These are phyloP conservation scores for Colletotrichum abscissum DNA, from an alignment of 2,329 filamentous ascomycete genomes.

Conservation along the genomic window DNA sequence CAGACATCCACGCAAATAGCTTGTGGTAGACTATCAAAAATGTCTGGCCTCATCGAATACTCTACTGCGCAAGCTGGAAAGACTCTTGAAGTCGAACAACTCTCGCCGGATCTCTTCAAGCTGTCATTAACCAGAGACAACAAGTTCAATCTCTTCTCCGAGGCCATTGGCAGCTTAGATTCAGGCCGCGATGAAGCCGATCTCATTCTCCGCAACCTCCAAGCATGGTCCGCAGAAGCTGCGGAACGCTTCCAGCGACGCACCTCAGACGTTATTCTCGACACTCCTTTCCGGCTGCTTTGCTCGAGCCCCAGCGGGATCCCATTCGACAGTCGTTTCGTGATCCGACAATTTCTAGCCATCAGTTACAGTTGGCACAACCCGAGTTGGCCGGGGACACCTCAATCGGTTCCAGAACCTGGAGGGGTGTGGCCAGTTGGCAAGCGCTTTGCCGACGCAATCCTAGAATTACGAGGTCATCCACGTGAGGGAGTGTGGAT, in stretches of 20 bases:
- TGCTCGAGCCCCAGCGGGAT: background rate
- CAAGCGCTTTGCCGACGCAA: constrained; percentile 6
- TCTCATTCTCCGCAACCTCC: constrained; percentile 6
- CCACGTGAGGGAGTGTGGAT: constrained; percentile 43
- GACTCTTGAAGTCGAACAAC: constrained; percentile 1
- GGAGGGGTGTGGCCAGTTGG: constrained; percentile 15
- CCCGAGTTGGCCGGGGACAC: background rate
- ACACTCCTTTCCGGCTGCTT: constrained; percentile 17
- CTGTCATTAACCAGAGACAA: background rate
- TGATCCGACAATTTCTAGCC: constrained; percentile 3
- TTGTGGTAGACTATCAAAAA: background rate
- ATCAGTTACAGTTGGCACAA: constrained; percentile 26
- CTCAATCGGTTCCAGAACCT: background rate
- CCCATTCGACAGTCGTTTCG: background rate
- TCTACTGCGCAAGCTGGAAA: background rate
- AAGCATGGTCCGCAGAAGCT: background rate
- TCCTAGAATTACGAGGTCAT: background rate
- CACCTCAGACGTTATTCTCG: constrained; percentile 4
- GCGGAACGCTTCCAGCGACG: constrained; percentile 2
- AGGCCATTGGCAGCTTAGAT: background rate
- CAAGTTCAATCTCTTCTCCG: constrained; percentile 5
- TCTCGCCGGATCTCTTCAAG: background rate
- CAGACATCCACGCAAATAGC: background rate
- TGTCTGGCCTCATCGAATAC: background rate
- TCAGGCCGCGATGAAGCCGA: background rate